phyloP scores from a whole-genome alignment of 2,329 filamentous ascomycete species.

The Aureobasidium sp. region DNA sequence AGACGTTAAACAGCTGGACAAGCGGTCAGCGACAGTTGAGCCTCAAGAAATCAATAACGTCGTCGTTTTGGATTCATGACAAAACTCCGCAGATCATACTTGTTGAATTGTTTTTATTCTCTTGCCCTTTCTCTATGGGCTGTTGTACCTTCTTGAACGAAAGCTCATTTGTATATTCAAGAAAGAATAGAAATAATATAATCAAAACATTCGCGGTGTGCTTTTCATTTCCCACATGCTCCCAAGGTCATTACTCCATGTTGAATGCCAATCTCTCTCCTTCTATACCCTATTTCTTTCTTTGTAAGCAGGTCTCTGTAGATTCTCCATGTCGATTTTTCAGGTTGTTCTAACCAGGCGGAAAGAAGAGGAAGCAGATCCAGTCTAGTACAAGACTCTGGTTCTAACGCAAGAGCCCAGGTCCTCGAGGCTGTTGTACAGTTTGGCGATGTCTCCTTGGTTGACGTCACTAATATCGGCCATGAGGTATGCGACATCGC shows the following conservation, averaged over 20 bases:
- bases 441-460: slow-evolving; percentile 70
- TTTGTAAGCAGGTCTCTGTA: background rate
- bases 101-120: background rate
- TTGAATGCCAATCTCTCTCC: slow-evolving; percentile 5
- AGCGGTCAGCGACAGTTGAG: background rate
- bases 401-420: slow-evolving; percentile 45
- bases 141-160: background rate
- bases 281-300: background rate
- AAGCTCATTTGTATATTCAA: background rate
- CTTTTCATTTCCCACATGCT: slow-evolving; percentile 1
- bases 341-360: background rate
- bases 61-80: background rate
- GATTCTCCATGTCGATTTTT: background rate
- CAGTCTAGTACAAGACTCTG: slow-evolving; percentile 36
- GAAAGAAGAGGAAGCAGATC: background rate
- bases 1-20: background rate
- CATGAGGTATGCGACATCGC: slow-evolving; percentile 94
- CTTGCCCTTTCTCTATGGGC: background rate
- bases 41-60: background rate
- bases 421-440: slow-evolving; percentile 73
- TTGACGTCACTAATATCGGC: slow-evolving; percentile 89
- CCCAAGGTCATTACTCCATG: slow-evolving; percentile 8
- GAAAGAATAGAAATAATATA: background rate
- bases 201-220: background rate
- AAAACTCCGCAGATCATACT: background rate